Evolutionary conservation across 1,284 basidiomycete genomes (phyloP).

Genomic region (Heterobasidion annosum): DNA sequence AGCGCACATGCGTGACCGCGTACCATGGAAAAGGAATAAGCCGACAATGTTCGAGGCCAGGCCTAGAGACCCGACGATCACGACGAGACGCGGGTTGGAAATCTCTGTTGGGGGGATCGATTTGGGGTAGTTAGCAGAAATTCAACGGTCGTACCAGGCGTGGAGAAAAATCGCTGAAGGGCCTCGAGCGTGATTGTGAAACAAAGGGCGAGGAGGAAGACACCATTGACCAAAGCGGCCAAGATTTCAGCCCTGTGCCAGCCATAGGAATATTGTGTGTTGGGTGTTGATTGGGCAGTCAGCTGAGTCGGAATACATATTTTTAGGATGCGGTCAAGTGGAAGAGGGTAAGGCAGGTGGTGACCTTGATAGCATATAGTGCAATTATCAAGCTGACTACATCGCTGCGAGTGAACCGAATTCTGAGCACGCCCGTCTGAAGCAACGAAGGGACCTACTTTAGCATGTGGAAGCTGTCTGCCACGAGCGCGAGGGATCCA

Average conservation of each 20-base stretch:
- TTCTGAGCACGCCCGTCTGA: background rate
- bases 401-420: conserved; percentile 46
- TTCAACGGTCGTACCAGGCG: conserved; percentile 48
- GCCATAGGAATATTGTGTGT: conserved; percentile 78
- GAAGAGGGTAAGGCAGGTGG: conserved; percentile 9
- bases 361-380: conserved; percentile 91
- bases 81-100: conserved; percentile 79
- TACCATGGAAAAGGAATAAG: conserved; percentile 92
- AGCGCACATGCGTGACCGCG: conserved; percentile 2
- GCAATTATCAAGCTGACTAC: conserved; percentile 94
- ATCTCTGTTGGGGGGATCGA: conserved; percentile 57
- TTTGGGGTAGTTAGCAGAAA: background rate
- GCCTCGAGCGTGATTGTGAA: conserved; percentile 95
- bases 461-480: conserved; percentile 98
- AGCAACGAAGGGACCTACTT: conserved; percentile 45
- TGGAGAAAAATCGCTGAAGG: conserved; percentile 81
- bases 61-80: conserved; percentile 87
- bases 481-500: conserved; percentile 90
- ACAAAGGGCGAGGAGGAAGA: conserved; percentile 93
- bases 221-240: conserved; percentile 91
- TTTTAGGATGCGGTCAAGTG: conserved; percentile 3
- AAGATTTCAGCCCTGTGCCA: conserved; percentile 99
- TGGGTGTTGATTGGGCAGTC: conserved; percentile 42
- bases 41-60: conserved; percentile 91
- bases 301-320: conserved; percentile 29